Evolutionary conservation across 352 stramenopile species (phyloP).

Genomic region (Pythium monospermum): DNA sequence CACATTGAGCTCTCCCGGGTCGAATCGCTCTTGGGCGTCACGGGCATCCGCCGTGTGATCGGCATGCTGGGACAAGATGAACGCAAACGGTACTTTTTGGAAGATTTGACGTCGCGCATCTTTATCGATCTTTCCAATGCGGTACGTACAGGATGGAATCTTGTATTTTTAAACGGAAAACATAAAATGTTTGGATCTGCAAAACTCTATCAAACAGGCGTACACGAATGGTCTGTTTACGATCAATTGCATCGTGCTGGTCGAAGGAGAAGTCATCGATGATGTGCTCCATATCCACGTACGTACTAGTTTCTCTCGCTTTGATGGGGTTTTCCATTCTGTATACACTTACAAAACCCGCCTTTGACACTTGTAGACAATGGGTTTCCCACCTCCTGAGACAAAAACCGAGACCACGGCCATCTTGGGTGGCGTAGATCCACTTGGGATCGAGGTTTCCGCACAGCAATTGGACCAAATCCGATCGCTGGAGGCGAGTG

Average conservation of each 20-base stretch:
- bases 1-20: conserved; percentile 87
- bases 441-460: conserved; percentile 79
- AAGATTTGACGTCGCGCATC: conserved; percentile 81
- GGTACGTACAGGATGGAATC: conserved; percentile 17
- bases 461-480: conserved; percentile 80
- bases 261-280: conserved; percentile 92
- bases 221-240: conserved; percentile 89
- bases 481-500: conserved; percentile 61
- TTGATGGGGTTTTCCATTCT: background rate
- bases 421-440: conserved; percentile 73
- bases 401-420: conserved; percentile 63
- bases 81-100: conserved; percentile 67
- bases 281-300: conserved; percentile 88
- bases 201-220: conserved; percentile 21
- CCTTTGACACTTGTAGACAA: conserved; percentile 39
- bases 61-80: conserved; percentile 85
- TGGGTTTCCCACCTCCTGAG: conserved; percentile 90
- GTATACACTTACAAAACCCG: conserved; percentile 3
- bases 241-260: conserved; percentile 90
- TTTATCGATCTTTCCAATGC: conserved; percentile 68
- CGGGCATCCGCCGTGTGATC: conserved; percentile 70
- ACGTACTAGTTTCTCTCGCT: conserved; percentile 7
- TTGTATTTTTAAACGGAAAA: background rate
- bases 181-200: background rate
- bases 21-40: conserved; percentile 80